Base-by-base conservation (phyloP, 2,329 filamentous ascomycete species). In the Pseudopyricularia cyperi region DNA sequence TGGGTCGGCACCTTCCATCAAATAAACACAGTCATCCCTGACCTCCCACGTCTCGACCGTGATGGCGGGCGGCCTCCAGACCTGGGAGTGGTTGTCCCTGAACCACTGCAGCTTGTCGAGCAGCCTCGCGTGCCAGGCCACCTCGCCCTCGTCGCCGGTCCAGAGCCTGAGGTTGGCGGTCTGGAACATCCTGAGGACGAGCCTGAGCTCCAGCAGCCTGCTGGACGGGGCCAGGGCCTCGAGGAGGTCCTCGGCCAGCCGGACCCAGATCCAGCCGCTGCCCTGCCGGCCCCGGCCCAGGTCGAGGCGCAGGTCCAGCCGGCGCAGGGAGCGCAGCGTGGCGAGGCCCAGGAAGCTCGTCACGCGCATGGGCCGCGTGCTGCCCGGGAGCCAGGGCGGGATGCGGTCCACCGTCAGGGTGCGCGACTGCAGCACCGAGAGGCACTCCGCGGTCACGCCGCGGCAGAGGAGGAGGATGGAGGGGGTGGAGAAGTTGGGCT, bases 401-500 rank as follows among this genome's bases (percentile, higher is more conserved):
- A 66, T 58, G n/a, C 61, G 60, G 56, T 69, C 65, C 48, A 69
- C 57, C 51, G 65, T 53, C 44, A 68, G 59, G 22, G 56, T 46
- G 9, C 56, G 57, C 2, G 60, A 46, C 17, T 56, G 57, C 0
- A 68, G 57, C 4, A 65, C 24, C 32, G 56, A 57, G 9, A 65
- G 52, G n/a, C 62, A 62, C 57, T 68, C 66, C 30, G 52, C 52
- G 1, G 65, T 67, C 48, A 67, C 62, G 53, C 60, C 56, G 48
- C 61, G 63, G 55, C 63, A 66, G 46, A 68, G 63, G 9, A 68
- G 61, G 8, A 67, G 59, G 28, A 68, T 63, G 14, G 61, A 62
- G 2, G 65, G 64, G 4, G 65, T 65, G 44, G 46, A 53, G 14
- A 63, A 54, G 35, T 22, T 14, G 37, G 32, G 32, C 26, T 30